Base-by-base conservation (phyloP, 257 asterid genomes). In the Solanum neorickii region DNA sequence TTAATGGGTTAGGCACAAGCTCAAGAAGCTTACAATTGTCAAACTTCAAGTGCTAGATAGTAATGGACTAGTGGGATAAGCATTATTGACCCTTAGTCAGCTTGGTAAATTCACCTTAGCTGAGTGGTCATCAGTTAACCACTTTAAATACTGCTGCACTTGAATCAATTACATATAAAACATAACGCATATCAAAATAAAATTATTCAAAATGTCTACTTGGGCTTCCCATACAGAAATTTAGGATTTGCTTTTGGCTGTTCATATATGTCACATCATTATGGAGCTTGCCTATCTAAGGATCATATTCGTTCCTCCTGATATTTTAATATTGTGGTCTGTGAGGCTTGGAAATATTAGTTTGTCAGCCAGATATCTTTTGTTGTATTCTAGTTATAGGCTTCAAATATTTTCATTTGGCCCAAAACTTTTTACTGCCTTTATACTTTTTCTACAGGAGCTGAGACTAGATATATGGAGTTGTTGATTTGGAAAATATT, bases 401-500 rank as follows among this genome's bases (percentile, higher is more conserved):
- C 39, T 77, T 42, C 39, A 77, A 25, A 44, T 77, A 15, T 16
- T 78, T 78, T 78, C 84, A 27, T 27, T 78, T 78, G 66, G 84
- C 66, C 42, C n/a, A 5, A 27, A 78, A 78, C 66, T 3, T 27
- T 47, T 15, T 47, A 46, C 84, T 78, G 84, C 66, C 84, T 29
- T 78, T 20, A 78, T 78, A 46, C 5, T 18, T 47, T 78, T 47
- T 46, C 66, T 90, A 91, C 94, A 95, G 98, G 94, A 68, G 87
- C 91, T n/a, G 87, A 88, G 88, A 84, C 83, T 59, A 87, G 69
- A 77, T 73, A 87, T 78, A 41, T 94, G 92, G 92, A 90, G 68
- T 70, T 89, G 74, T 91, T 95, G 92, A 92, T 94, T 25, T 93
- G 94, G 96, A 91, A 91, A 90, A 86, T 92, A 84, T 90, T 93